Conservation (phyloP, 2,329 filamentous ascomycete genomes). For the Colletotrichum chrysophilum region DNA sequence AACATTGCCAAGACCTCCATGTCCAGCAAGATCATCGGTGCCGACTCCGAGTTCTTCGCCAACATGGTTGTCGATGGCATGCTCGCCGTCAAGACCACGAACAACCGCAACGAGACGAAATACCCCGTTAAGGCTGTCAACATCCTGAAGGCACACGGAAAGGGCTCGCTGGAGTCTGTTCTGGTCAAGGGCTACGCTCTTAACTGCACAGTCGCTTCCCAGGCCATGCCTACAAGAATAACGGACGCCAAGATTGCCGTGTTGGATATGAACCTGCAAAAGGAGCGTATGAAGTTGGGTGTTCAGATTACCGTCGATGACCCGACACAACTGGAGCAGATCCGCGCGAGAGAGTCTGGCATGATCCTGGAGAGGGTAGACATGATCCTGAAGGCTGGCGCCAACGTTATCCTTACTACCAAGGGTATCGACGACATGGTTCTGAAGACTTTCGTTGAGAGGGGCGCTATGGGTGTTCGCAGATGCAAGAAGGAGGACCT, state of each 20-base stretch:
- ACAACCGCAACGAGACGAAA: conserved; percentile 89
- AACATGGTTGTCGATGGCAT: conserved; percentile 98
- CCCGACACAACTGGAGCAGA: conserved; percentile 96
- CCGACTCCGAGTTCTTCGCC: conserved; percentile 95
- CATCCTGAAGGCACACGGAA: conserved; percentile 97
- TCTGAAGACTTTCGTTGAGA: conserved; percentile 93
- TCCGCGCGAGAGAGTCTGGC: conserved; percentile 87
- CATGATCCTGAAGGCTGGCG: conserved; percentile 96
- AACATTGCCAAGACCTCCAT: conserved; percentile 99
- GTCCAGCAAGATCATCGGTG: conserved; percentile 98
- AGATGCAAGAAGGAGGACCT: conserved; percentile 99
- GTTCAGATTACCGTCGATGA: conserved; percentile 99
- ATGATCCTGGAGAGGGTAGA: conserved; percentile 95
- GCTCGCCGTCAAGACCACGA: conserved; percentile 90
- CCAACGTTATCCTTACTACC: conserved; percentile 94
- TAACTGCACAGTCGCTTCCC: conserved; percentile 98
- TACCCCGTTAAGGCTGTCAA: conserved; percentile 99
- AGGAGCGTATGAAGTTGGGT: conserved; percentile 98
- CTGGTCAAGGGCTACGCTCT: conserved; percentile 96
- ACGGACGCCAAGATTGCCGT: conserved; percentile 95
- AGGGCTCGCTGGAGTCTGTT: conserved; percentile 85
- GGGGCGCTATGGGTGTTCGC: conserved; percentile 92
- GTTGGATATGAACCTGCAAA: conserved; percentile 97
- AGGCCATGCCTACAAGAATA: conserved; percentile 95
- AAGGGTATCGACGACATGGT: conserved; percentile 98